These are phyloP conservation scores for Dicorynia guianensis DNA, from an alignment of 306 rosid species.

Conservation along the genomic window DNA sequence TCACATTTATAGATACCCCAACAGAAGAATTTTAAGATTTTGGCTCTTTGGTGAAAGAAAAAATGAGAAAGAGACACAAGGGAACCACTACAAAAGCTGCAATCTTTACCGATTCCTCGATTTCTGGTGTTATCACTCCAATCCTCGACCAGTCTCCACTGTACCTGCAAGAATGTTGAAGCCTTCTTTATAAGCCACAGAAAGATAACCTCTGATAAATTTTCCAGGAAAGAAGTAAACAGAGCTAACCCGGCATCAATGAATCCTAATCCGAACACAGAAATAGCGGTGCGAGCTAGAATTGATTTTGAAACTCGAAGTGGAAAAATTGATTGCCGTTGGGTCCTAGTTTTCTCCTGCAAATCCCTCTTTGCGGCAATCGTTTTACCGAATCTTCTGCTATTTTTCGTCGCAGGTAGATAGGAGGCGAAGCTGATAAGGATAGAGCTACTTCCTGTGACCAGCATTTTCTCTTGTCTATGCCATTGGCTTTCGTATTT, in stretches of 20 bases:
- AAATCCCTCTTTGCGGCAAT: slow-evolving; percentile 55
- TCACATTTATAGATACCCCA: slow-evolving; percentile 14
- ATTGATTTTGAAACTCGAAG: slow-evolving; percentile 51
- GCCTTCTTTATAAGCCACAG: neutral
- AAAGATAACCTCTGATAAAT: neutral
- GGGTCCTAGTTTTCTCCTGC: slow-evolving; percentile 39
- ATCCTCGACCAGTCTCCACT: slow-evolving; percentile 98
- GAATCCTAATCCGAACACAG: slow-evolving; percentile 78
- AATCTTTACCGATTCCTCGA: slow-evolving; percentile 66
- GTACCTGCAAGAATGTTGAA: slow-evolving; percentile 61
- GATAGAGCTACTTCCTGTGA: slow-evolving; percentile 47
- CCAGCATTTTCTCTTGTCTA: slow-evolving; percentile 43
- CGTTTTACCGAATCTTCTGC: slow-evolving; percentile 28
- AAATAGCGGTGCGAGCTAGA: slow-evolving; percentile 67
- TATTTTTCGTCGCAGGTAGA: slow-evolving; percentile 45
- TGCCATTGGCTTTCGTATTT: neutral
- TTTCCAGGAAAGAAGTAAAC: neutral
- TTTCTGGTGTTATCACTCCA: slow-evolving; percentile 75
- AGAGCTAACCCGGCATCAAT: slow-evolving; percentile 76
- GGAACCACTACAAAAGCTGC: slow-evolving; percentile 84
- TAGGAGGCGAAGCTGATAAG: slow-evolving; percentile 30
- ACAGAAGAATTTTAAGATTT: slow-evolving; percentile 40
- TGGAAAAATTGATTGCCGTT: slow-evolving; percentile 34
- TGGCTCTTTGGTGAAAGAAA: slow-evolving; percentile 45
- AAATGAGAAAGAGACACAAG: slow-evolving; percentile 62